Evolutionary conservation across 2,329 filamentous ascomycete species (phyloP).

Genomic region (Tolypocladium endophyticum): DNA sequence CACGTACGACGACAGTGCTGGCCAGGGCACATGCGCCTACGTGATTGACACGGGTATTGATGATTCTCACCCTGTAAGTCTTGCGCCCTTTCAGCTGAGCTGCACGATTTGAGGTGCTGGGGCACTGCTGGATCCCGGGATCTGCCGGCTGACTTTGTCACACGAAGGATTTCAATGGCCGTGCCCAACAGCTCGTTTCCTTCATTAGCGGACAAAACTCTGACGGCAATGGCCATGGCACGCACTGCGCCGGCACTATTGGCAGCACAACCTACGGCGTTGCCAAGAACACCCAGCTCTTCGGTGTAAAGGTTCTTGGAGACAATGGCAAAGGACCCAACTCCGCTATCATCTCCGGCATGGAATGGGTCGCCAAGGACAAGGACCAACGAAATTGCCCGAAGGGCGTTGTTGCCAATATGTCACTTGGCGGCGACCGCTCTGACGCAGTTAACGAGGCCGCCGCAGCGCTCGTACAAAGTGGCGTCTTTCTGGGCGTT

Average conservation of each 20-base stretch:
- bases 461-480: constrained; percentile 26
- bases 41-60: constrained; percentile 31
- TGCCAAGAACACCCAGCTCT: constrained; percentile 24
- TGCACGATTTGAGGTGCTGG: background rate
- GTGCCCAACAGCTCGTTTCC: constrained; percentile 24
- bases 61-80: constrained; percentile 19
- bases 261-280: constrained; percentile 26
- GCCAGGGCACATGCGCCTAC: constrained; percentile 26
- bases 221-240: constrained; percentile 24
- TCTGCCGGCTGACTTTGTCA: background rate
- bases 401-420: constrained; percentile 34
- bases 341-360: constrained; percentile 28
- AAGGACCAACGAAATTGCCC: constrained; percentile 21
- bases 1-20: constrained; percentile 17
- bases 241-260: constrained; percentile 24
- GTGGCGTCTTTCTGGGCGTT: constrained; percentile 37
- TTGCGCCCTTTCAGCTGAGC: background rate
- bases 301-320: constrained; percentile 28
- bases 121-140: background rate
- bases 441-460: constrained; percentile 34
- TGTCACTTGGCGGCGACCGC: constrained; percentile 36
- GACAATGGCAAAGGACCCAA: constrained; percentile 20
- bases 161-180: constrained; percentile 23
- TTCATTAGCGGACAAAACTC: constrained; percentile 16
- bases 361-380: constrained; percentile 26